Evolutionary conservation across 2,329 filamentous ascomycete genomes (phyloP).

Genomic region (Seiridium cupressi): DNA sequence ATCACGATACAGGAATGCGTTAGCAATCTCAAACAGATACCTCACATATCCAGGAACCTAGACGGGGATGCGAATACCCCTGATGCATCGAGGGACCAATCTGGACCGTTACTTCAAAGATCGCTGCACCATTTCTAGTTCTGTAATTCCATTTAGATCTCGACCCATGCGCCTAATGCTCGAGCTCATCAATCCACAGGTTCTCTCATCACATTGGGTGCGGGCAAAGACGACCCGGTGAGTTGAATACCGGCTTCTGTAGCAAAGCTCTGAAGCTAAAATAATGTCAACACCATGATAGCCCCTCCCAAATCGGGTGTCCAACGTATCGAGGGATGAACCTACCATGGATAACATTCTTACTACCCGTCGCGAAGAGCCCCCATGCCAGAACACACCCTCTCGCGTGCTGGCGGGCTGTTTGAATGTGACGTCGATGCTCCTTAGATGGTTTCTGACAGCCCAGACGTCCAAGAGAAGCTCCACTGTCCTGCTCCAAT

Average conservation of each 20-base stretch:
- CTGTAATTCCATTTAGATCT: too few species aligned
- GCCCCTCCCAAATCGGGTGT: neutral
- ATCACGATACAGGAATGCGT: too few species aligned
- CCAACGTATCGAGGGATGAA: neutral
- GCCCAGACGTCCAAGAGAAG: conserved; percentile 16
- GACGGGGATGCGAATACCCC: too few species aligned
- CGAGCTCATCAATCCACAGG: neutral
- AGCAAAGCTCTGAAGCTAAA: conserved; percentile 1
- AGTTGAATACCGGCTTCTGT: neutral
- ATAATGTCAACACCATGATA: neutral
- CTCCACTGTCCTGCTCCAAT: conserved; percentile 12
- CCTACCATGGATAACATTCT: neutral
- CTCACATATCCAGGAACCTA: too few species aligned
- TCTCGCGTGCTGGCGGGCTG: neutral
- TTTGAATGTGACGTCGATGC: conserved; percentile 1
- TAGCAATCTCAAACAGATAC: too few species aligned
- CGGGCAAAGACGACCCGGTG: neutral
- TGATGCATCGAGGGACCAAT: too few species aligned
- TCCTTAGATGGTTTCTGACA: conserved; percentile 11
- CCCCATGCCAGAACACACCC: neutral
- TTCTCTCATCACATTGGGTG: neutral
- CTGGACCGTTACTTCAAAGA: too few species aligned
- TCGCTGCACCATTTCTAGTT: too few species aligned
- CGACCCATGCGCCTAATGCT: too few species aligned
- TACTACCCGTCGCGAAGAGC: neutral